Percentiles rank a stretch among this genome's conserved stretches.
Conservation (phyloP, 2,329 filamentous ascomycete genomes). For the Penicillium thymicola region DNA sequence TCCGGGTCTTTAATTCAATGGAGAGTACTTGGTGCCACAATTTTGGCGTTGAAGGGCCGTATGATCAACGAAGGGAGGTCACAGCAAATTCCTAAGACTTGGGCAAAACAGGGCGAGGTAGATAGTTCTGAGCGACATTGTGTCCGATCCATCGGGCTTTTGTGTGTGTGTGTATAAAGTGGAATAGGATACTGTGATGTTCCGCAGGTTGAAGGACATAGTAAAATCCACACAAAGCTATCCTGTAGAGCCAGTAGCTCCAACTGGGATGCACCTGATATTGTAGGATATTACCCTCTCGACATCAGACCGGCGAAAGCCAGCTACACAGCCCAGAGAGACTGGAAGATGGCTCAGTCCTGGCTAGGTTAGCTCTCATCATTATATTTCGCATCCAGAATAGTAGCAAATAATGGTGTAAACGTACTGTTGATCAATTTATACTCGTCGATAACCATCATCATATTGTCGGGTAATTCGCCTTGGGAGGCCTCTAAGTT, state of each 20-base stretch:
- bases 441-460: slow-evolving; percentile 2
- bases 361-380: not conserved
- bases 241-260: not conserved
- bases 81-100: not conserved
- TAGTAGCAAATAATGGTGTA: not conserved
- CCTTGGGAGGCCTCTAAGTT: not conserved
- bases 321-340: slow-evolving; percentile 15
- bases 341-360: slow-evolving; percentile 10
- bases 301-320: slow-evolving; percentile 15
- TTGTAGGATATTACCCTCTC: slow-evolving; percentile 11
- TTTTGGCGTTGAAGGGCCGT: not conserved
- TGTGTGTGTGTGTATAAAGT: not conserved
- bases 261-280: not conserved
- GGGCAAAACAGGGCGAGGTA: not conserved
- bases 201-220: not conserved
- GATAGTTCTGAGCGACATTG: not conserved
- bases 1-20: not conserved
- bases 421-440: not conserved
- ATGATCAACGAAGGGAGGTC: not conserved
- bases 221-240: not conserved
- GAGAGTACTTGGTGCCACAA: not conserved
- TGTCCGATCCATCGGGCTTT: not conserved
- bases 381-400: not conserved
- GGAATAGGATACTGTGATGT: not conserved
- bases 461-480: not conserved